phyloP scores from a whole-genome alignment of 2,329 filamentous ascomycete species.

The Cadophora sp. region DNA sequence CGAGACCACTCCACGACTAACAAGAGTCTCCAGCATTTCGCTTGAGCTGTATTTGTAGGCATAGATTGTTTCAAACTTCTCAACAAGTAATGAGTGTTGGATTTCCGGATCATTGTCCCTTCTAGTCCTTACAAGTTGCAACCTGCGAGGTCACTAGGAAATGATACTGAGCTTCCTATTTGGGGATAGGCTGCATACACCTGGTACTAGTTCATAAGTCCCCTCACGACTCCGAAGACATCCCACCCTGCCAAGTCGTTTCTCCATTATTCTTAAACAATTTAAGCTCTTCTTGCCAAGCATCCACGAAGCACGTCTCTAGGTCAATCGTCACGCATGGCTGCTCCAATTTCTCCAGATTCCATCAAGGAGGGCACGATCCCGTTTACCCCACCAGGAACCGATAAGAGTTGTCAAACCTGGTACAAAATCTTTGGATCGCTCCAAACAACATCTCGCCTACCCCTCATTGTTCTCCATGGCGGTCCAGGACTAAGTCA shows the following conservation, averaged over 20 bases:
- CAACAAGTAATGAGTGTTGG: too few species aligned
- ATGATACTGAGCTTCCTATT: conserved; percentile 9
- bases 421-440: conserved; percentile 49
- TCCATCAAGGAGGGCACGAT: not conserved
- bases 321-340: not conserved
- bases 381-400: conserved; percentile 25
- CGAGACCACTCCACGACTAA: too few species aligned
- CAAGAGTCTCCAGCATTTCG: too few species aligned
- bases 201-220: not conserved
- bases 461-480: conserved; percentile 47
- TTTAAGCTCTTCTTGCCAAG: not conserved
- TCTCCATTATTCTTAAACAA: not conserved
- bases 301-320: not conserved
- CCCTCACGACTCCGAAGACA: not conserved
- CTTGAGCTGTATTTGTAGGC: too few species aligned
- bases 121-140: too few species aligned
- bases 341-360: not conserved
- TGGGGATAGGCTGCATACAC: not conserved
- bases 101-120: too few species aligned
- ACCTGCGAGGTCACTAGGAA: too few species aligned
- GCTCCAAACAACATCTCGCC: conserved; percentile 26
- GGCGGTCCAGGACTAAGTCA: conserved; percentile 54
- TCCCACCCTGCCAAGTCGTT: not conserved
- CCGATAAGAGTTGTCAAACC: conserved; percentile 47
- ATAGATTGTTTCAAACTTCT: too few species aligned